Base-by-base conservation (phyloP, 306 rosid species). In the Prunus kanzakura region DNA sequence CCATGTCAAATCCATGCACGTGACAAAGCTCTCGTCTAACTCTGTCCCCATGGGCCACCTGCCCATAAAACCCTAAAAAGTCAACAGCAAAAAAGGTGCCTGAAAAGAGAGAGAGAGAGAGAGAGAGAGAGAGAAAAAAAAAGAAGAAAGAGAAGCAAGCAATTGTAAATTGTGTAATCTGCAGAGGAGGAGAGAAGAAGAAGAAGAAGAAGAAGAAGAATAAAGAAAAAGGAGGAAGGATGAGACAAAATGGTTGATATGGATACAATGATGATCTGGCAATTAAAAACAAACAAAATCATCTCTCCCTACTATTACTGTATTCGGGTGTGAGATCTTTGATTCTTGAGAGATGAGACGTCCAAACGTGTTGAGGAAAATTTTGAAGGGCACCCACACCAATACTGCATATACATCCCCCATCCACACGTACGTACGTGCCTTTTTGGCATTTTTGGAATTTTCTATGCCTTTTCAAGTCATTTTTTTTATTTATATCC, bases 1-100 rank as follows among this genome's bases (percentile, higher is more conserved):
- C 73, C 82, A 69, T 79, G 93, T 87, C 93, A 82, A 87, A 87
- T 86, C 92, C 92, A 89, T 87, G 90, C 93, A 87, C 89, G 93
- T 89, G 93, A 87, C 57, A 18, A 49, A 51, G 78, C 75, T 77
- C 79, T 69, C 8, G 19, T 52, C 20, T 35, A 0, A 41, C 57
- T 29, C 15, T n/a, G 67, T 4, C 19, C 10, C 67, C 51, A 0
- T 29, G 67, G 19, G 35, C 64, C 64, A 25, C 64, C 35, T 18
- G 32, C 35, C 35, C 64, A 23, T 35, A 2, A 29, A 6, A 0
- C 20, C 6, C n/a, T 29, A 11, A 58, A 75, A 80, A 85, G 90
- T 84, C 96, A 87, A 87, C 85, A 78, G 52, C 23, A 80, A 1
- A 61, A 3, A 22, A 43, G 19, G 19, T 5, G 7, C 45, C 2